A percentile compares a stretch with the other conserved stretches of the same genome.
Conservation (phyloP, 2,329 filamentous ascomycete genomes). For the Raffaelea albimanens region DNA sequence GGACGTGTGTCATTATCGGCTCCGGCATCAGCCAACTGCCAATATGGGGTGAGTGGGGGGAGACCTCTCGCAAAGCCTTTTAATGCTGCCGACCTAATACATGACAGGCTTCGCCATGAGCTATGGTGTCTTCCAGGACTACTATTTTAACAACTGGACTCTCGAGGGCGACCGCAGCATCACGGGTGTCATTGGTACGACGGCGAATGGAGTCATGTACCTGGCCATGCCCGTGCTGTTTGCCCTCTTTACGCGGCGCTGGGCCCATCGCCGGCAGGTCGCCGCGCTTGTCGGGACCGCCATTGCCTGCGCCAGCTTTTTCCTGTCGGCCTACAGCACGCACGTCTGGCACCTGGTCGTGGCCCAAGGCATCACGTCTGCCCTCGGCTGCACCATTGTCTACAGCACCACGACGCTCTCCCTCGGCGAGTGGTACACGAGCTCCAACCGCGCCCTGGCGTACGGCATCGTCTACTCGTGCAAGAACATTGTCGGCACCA, state of each 20-base stretch:
- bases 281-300: not conserved
- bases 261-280: not conserved
- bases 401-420: slow-evolving; percentile 3
- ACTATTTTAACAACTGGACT: slow-evolving; percentile 1
- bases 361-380: not conserved
- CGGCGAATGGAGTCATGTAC: slow-evolving; percentile 7
- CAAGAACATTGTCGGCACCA: slow-evolving; percentile 5
- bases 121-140: slow-evolving; percentile 5
- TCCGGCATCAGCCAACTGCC: slow-evolving; percentile 1
- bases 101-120: slow-evolving; percentile 3
- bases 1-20: not conserved
- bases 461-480: not conserved
- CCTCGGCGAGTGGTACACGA: slow-evolving; percentile 3
- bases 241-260: slow-evolving; percentile 1
- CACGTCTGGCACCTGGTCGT: slow-evolving; percentile 2
- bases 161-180: not conserved
- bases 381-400: slow-evolving; percentile 2
- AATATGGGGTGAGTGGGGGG: not conserved
- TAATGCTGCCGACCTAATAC: not conserved
- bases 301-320: not conserved
- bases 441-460: not conserved
- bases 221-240: slow-evolving; percentile 5
- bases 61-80: not conserved
- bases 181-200: slow-evolving; percentile 5
- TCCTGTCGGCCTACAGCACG: slow-evolving; percentile 1